phyloP scores from a whole-genome alignment of 768 basidiomycete species.

The Termitomyces sp. region DNA sequence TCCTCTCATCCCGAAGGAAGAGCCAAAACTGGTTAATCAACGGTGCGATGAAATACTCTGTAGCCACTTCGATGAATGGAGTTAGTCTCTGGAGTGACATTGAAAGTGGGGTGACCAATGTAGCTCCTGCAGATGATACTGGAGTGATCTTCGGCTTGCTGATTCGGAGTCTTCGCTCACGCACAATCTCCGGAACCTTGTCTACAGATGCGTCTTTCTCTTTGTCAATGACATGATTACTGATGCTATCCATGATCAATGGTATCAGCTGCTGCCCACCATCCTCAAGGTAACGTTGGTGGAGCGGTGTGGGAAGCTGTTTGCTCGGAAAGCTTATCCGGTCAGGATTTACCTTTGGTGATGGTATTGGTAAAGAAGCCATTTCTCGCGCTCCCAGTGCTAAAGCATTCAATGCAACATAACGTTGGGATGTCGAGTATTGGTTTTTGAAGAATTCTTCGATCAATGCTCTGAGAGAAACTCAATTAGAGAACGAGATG shows the following conservation, averaged over 20 bases:
- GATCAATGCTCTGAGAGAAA: slow-evolving; percentile 58
- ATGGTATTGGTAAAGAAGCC: slow-evolving; percentile 43
- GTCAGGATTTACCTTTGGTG: slow-evolving; percentile 23
- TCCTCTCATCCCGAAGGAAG: slow-evolving; percentile 84
- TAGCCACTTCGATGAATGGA: slow-evolving; percentile 70
- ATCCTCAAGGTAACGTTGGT: slow-evolving; percentile 58
- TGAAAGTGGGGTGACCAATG: not conserved
- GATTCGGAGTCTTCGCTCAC: slow-evolving; percentile 75
- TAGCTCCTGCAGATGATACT: slow-evolving; percentile 21
- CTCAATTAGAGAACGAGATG: not conserved
- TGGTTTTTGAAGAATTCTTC: slow-evolving; percentile 95
- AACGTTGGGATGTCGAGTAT: slow-evolving; percentile 85
- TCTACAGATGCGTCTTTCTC: slow-evolving; percentile 52
- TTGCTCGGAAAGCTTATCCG: slow-evolving; percentile 76
- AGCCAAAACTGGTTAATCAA: slow-evolving; percentile 93
- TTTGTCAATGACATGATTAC: slow-evolving; percentile 58
- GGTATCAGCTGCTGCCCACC: slow-evolving; percentile 45
- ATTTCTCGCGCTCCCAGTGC: slow-evolving; percentile 86
- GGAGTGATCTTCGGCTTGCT: slow-evolving; percentile 46
- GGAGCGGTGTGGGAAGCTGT: slow-evolving; percentile 66
- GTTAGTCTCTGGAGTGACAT: slow-evolving; percentile 19
- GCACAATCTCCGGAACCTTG: slow-evolving; percentile 56
- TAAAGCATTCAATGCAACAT: slow-evolving; percentile 80
- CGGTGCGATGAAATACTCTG: slow-evolving; percentile 86
- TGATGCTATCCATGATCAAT: slow-evolving; percentile 60